These are phyloP conservation scores for Penicillium subrubescens DNA, from an alignment of 495 filamentous ascomycete species.

Conservation along the genomic window DNA sequence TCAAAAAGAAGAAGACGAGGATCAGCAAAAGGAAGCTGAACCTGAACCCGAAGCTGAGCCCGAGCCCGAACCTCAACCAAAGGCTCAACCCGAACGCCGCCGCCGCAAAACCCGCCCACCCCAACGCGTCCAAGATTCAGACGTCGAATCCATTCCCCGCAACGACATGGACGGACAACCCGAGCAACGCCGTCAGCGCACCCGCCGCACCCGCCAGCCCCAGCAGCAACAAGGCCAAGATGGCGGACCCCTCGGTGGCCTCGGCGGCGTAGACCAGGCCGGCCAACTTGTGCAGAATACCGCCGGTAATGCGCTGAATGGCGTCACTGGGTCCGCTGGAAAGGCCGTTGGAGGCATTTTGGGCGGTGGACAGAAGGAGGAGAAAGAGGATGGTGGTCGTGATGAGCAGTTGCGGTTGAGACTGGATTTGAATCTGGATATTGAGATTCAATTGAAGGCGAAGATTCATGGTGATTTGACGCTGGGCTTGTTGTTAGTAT, in stretches of 20 bases:
- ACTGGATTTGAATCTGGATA: slow-evolving; percentile 83
- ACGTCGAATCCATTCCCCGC: slow-evolving; percentile 38
- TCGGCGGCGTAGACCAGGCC: slow-evolving; percentile 60
- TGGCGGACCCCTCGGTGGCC: slow-evolving; percentile 51
- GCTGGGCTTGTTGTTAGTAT: slow-evolving; percentile 77
- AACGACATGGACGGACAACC: slow-evolving; percentile 43
- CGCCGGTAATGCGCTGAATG: slow-evolving; percentile 60
- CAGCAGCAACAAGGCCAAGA: slow-evolving; percentile 38
- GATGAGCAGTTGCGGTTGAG: slow-evolving; percentile 76
- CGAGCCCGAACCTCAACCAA: slow-evolving; percentile 30
- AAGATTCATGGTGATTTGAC: slow-evolving; percentile 92
- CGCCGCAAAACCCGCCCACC: slow-evolving; percentile 34
- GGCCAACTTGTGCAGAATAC: slow-evolving; percentile 64
- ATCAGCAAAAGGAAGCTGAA: slow-evolving; percentile 22
- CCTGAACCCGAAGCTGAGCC: slow-evolving; percentile 20
- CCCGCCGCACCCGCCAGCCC: slow-evolving; percentile 31
- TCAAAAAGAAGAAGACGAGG: slow-evolving; percentile 5
- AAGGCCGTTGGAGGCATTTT: slow-evolving; percentile 57
- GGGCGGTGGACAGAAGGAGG: slow-evolving; percentile 40
- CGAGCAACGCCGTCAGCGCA: slow-evolving; percentile 44
- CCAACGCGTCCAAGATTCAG: slow-evolving; percentile 34
- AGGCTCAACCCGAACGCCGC: slow-evolving; percentile 34
- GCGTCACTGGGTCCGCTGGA: slow-evolving; percentile 58
- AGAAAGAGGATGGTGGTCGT: slow-evolving; percentile 50
- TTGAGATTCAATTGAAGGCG: slow-evolving; percentile 88